phyloP scores from a whole-genome alignment of 2,329 filamentous ascomycete genomes.

The Penicillium sp. region DNA sequence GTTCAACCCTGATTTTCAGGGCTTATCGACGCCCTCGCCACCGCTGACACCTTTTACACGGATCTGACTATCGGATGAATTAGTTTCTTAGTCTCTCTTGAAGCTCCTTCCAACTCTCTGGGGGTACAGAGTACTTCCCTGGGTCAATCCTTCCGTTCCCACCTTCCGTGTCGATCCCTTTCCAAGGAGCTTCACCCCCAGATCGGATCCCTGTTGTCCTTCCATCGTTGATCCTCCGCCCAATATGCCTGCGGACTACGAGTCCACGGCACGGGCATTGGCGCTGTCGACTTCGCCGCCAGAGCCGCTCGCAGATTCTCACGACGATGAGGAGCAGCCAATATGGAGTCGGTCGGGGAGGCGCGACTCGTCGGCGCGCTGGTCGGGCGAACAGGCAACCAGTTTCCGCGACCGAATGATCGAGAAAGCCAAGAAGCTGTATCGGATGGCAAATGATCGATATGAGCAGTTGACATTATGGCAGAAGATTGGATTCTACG shows the following conservation, averaged over 20 bases:
- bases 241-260: slow-evolving; percentile 57
- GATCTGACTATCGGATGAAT: neutral
- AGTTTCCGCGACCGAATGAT: slow-evolving; percentile 48
- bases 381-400: slow-evolving; percentile 40
- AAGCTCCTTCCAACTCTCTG: neutral
- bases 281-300: slow-evolving; percentile 57
- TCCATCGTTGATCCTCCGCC: slow-evolving; percentile 14
- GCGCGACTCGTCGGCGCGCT: slow-evolving; percentile 46
- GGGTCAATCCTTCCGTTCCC: slow-evolving; percentile 1
- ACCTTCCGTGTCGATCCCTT: slow-evolving; percentile 25
- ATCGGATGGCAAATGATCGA: slow-evolving; percentile 40
- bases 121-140: neutral
- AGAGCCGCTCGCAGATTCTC: slow-evolving; percentile 53
- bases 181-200: slow-evolving; percentile 16
- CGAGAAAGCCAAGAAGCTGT: slow-evolving; percentile 43
- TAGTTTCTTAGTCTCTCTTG: neutral
- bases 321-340: slow-evolving; percentile 50
- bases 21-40: slow-evolving; percentile 8
- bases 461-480: slow-evolving; percentile 54
- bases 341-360: slow-evolving; percentile 58
- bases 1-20: slow-evolving; percentile 12
- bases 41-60: slow-evolving; percentile 4
- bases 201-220: slow-evolving; percentile 17
- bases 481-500: slow-evolving; percentile 66
- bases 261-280: slow-evolving; percentile 59